Conservation (phyloP, 768 basidiomycete species). For the Boletus bicolor region DNA sequence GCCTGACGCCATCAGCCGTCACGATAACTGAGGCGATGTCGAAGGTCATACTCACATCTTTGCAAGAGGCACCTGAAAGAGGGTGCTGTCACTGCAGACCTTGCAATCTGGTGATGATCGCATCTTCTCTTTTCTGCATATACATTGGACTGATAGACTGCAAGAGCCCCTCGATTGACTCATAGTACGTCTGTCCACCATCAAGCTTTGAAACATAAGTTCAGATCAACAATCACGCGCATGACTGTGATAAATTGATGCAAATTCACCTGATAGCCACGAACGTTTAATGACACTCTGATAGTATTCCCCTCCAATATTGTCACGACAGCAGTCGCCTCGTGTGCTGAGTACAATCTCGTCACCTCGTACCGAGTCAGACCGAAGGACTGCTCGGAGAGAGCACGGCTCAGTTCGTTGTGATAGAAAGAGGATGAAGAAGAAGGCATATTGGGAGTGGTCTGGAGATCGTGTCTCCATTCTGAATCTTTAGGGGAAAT, state of each 20-base stretch:
- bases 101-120: slow-evolving; percentile 47
- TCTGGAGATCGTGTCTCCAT: slow-evolving; percentile 18
- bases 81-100: slow-evolving; percentile 31
- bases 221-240: slow-evolving; percentile 7
- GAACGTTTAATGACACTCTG: slow-evolving; percentile 44
- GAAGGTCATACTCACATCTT: slow-evolving; percentile 8
- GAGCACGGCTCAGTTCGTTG: slow-evolving; percentile 51
- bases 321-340: slow-evolving; percentile 52
- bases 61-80: background rate
- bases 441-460: slow-evolving; percentile 16
- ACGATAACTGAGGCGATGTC: background rate
- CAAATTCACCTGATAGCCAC: slow-evolving; percentile 54
- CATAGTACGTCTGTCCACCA: slow-evolving; percentile 42
- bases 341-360: slow-evolving; percentile 36
- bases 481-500: slow-evolving; percentile 6
- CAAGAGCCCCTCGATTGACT: slow-evolving; percentile 60
- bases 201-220: slow-evolving; percentile 22
- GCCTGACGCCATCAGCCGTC: slow-evolving; percentile 3
- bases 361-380: slow-evolving; percentile 45
- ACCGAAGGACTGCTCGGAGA: slow-evolving; percentile 58
- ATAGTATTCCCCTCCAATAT: slow-evolving; percentile 54
- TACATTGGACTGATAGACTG: slow-evolving; percentile 55
- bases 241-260: background rate
- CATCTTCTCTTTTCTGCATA: slow-evolving; percentile 42
- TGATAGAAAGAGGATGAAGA: slow-evolving; percentile 29